A percentile compares a stretch with the other conserved stretches of the same genome.
phyloP scores from a whole-genome alignment of 2,329 filamentous ascomycete genomes.

The Arachnomyces sp. region DNA sequence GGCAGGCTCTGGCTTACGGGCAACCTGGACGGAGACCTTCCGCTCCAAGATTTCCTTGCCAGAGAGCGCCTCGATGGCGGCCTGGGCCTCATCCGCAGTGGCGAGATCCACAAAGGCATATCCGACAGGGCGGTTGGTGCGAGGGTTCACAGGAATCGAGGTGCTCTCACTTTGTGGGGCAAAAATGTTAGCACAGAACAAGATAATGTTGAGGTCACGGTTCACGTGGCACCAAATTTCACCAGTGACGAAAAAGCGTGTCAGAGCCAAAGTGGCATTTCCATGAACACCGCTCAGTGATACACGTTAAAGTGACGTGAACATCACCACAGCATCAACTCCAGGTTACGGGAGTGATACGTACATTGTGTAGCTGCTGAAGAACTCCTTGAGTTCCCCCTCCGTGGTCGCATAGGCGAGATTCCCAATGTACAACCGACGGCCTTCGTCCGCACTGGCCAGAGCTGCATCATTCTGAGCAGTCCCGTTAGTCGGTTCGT shows the following conservation, averaged over 20 bases:
- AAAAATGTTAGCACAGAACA: slow-evolving; percentile 27
- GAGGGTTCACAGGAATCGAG: slow-evolving; percentile 98
- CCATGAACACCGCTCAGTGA: background rate
- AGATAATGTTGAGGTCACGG: slow-evolving; percentile 1
- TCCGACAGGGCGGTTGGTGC: slow-evolving; percentile 94
- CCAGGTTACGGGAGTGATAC: slow-evolving; percentile 35
- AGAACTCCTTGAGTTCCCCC: slow-evolving; percentile 99
- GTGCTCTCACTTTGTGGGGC: slow-evolving; percentile 70
- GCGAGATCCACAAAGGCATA: slow-evolving; percentile 98
- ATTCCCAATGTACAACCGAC: slow-evolving; percentile 99
- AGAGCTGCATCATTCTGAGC: slow-evolving; percentile 82
- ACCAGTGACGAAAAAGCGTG: too few relatives aligned
- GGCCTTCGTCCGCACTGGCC: slow-evolving; percentile 95
- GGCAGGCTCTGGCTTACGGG: slow-evolving; percentile 87
- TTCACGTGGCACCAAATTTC: too few relatives aligned
- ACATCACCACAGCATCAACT: background rate
- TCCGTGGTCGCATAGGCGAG: slow-evolving; percentile 99
- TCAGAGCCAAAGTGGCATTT: too few relatives aligned
- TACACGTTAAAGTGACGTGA: slow-evolving; percentile 3
- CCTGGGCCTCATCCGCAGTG: slow-evolving; percentile 87
- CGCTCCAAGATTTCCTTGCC: slow-evolving; percentile 96
- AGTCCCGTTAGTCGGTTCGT: slow-evolving; percentile 48
- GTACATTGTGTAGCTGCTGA: slow-evolving; percentile 99
- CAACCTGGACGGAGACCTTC: slow-evolving; percentile 98
- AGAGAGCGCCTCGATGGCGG: slow-evolving; percentile 89